Evolutionary conservation across 306 rosid genomes (phyloP), one percentile per base, ranked within the genome.

Genomic region (Prosopis cineraria): DNA sequence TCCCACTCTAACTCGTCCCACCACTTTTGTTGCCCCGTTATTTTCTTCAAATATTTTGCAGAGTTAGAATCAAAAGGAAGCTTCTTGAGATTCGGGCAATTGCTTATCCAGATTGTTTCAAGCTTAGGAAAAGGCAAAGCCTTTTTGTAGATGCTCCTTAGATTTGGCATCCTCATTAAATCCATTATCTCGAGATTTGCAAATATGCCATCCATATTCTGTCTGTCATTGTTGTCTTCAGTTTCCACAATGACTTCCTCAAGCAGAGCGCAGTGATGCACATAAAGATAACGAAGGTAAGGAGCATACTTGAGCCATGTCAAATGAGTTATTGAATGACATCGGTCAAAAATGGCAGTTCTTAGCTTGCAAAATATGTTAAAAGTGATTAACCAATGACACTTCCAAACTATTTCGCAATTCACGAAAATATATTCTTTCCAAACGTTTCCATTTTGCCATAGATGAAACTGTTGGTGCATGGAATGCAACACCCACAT

Each of bases 241-340:
- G 7, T 11, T 25, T 44, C 80, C 27, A 47, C 44, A 30, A 80
- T 52, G 27, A 80, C 36, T 5, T 74, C 40, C 44, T 45, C 34
- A 22, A 81, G 3, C 36, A 63, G 75, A n/a, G 0, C 0, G 34
- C 73, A 75, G 1, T 0, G 0, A 0, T 0, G 0, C 44, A 81
- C 58, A 7, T 0, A 0, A 58, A 82, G 44, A 10, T 0, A 0
- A 53, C 43, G 44, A 11, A 82, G 75, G 24, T 30, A 19, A 0
- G 70, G 66, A 36, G 81, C 81, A 72, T 72, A 34, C 78, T 1
- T 71, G 11, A 82, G 60, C 79, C 82, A 82, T 30, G 85, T 66
- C 36, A 58, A 58, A 58, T 58, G 36, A 25, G n/a, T 58, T 1
- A 58, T 9, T 39, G 11, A 39, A 39, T 39, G 43, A 39, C 11